Conservation (phyloP, 2,329 filamentous ascomycete genomes). For the Dothideomycetidae sp. region DNA sequence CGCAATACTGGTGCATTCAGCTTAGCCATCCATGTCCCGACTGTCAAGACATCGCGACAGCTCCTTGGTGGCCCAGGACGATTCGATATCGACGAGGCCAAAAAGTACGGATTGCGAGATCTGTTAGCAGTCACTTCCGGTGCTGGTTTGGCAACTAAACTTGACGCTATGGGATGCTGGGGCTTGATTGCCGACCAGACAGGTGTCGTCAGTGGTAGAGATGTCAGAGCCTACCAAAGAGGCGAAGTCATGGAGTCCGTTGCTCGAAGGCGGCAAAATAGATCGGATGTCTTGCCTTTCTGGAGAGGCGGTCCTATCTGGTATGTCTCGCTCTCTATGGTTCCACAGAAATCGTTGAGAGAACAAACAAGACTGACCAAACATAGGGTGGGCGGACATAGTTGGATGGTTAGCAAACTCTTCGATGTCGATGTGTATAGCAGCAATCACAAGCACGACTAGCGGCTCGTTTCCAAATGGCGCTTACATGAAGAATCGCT, state of each 20-base stretch:
- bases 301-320: conserved; percentile 24
- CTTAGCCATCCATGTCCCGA: conserved; percentile 23
- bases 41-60: conserved; percentile 17
- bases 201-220: conserved; percentile 19
- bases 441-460: conserved; percentile 16
- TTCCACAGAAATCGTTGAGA: too few species aligned
- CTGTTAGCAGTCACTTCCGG: conserved; percentile 16
- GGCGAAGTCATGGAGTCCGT: conserved; percentile 20
- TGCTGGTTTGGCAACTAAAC: conserved; percentile 12
- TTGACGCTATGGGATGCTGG: conserved; percentile 23
- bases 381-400: conserved; percentile 18
- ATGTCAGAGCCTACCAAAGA: conserved; percentile 21
- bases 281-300: conserved; percentile 22
- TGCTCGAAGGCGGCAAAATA: conserved; percentile 18
- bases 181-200: conserved; percentile 20
- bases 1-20: conserved; percentile 21
- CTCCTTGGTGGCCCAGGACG: conserved; percentile 17
- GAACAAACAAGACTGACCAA: background rate
- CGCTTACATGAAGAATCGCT: too few species aligned
- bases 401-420: conserved; percentile 20
- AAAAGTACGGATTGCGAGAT: conserved; percentile 18
- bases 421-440: conserved; percentile 22
- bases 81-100: conserved; percentile 20
- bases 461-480: too few species aligned
- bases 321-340: conserved; percentile 10